Conservation (phyloP, 306 rosid genomes). For the Acacia acuminata region DNA sequence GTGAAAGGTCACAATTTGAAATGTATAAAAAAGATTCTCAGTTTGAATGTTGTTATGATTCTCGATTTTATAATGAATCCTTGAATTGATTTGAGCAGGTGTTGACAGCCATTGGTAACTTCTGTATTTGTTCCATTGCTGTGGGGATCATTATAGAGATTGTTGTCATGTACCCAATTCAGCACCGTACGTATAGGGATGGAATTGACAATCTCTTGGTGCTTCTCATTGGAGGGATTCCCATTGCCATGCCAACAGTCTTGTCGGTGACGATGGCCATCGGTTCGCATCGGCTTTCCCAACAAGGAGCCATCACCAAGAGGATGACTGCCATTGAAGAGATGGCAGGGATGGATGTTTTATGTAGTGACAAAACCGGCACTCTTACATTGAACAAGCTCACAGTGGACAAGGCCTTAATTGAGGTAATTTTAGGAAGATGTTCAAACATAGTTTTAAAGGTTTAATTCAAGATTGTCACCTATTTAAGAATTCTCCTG, state of each 20-base stretch:
- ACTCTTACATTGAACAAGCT: conserved; percentile 81
- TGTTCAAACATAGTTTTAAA: neutral
- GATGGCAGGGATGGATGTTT: conserved; percentile 91
- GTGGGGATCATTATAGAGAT: conserved; percentile 63
- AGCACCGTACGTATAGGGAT: conserved; percentile 60
- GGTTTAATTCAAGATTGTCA: neutral
- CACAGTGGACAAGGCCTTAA: conserved; percentile 64
- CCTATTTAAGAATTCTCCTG: neutral
- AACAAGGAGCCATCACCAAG: conserved; percentile 88
- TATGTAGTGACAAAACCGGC: conserved; percentile 85
- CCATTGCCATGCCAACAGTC: conserved; percentile 88
- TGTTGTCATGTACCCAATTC: conserved; percentile 73
- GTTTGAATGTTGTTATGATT: neutral
- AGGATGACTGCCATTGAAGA: conserved; percentile 93
- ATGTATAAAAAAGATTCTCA: no score
- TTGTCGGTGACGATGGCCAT: conserved; percentile 92
- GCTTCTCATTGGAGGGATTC: conserved; percentile 87
- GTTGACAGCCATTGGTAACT: conserved; percentile 78
- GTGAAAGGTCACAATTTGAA: no score
- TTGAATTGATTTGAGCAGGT: conserved; percentile 44
- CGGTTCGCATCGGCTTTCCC: conserved; percentile 76
- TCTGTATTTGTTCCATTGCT: conserved; percentile 85
- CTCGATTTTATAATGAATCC: neutral
- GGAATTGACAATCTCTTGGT: conserved; percentile 87
- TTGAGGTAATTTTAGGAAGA: conserved; percentile 48